These are phyloP conservation scores for Exsudoporus frostii DNA, from an alignment of 768 basidiomycete species.

Conservation along the genomic window DNA sequence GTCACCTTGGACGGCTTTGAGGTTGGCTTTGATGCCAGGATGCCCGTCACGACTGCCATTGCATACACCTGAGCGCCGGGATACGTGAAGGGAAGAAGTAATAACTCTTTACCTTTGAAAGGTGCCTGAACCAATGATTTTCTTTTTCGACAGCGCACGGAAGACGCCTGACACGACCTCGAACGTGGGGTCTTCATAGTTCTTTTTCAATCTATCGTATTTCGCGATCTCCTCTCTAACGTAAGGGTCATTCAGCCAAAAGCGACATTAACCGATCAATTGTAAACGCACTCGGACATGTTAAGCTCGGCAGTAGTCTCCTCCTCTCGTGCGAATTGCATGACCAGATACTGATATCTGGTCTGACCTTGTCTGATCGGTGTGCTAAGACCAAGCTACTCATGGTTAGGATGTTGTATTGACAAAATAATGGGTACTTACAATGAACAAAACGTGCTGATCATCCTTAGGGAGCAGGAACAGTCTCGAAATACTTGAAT, in stretches of 20 bases:
- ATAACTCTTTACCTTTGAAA: slow-evolving; percentile 70
- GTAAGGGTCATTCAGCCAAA: not conserved
- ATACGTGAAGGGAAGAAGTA: not conserved
- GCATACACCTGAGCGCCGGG: not conserved
- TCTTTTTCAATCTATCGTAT: slow-evolving; percentile 83
- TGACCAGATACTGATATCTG: slow-evolving; percentile 94
- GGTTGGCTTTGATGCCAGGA: slow-evolving; percentile 94
- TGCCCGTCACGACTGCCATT: slow-evolving; percentile 74
- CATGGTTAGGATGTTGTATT: slow-evolving; percentile 3
- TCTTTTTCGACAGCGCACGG: slow-evolving; percentile 86
- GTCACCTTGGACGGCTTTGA: slow-evolving; percentile 95
- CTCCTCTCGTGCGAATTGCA: slow-evolving; percentile 97
- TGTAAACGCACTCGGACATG: slow-evolving; percentile 72
- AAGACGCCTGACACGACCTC: slow-evolving; percentile 94
- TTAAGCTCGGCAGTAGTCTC: slow-evolving; percentile 95
- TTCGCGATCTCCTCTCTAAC: slow-evolving; percentile 71
- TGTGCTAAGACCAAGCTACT: slow-evolving; percentile 81
- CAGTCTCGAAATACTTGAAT: slow-evolving; percentile 78
- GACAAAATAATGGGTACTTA: slow-evolving; percentile 38
- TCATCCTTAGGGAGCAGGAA: slow-evolving; percentile 98
- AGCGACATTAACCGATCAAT: not conserved
- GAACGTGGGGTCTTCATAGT: slow-evolving; percentile 93
- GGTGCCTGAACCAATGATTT: slow-evolving; percentile 82
- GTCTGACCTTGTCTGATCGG: slow-evolving; percentile 99
- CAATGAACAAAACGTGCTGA: slow-evolving; percentile 91